Percentiles rank a stretch among this genome's conserved stretches.
Conservation (phyloP, 805 yeast species). For the Schwanniomyces pseudopolymorphus region DNA sequence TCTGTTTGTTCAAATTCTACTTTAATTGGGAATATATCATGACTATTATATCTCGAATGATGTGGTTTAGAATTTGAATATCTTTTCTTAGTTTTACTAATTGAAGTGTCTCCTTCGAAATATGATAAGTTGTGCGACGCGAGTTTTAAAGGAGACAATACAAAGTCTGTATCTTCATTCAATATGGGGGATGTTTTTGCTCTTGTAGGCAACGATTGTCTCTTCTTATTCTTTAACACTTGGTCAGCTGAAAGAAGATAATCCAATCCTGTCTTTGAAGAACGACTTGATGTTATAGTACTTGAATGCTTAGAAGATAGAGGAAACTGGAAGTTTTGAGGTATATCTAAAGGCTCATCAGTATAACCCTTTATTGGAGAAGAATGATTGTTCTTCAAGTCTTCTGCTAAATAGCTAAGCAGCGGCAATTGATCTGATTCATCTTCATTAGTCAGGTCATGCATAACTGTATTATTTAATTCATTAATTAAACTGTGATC, state of each 20-base stretch:
- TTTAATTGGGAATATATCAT: constrained; percentile 41
- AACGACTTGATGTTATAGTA: constrained; percentile 3
- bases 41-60: constrained; percentile 42
- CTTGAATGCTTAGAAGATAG: not conserved
- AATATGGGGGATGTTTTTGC: constrained; percentile 19
- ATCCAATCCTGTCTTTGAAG: not conserved
- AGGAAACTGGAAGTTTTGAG: constrained; percentile 28
- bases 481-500: constrained; percentile 2
- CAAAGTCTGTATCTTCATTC: constrained; percentile 31
- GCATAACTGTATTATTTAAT: constrained; percentile 13
- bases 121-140: constrained; percentile 21
- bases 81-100: constrained; percentile 16
- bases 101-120: constrained; percentile 16
- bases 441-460: constrained; percentile 18
- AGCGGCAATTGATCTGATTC: constrained; percentile 12
- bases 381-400: constrained; percentile 21
- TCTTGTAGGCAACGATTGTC: constrained; percentile 37
- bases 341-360: constrained; percentile 20
- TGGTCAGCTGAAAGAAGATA: constrained; percentile 38
- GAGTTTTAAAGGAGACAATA: constrained; percentile 42
- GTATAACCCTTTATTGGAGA: constrained; percentile 22
- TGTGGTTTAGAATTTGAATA: constrained; percentile 29
- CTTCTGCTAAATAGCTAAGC: constrained; percentile 22
- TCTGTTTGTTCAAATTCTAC: constrained; percentile 40
- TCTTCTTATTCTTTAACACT: constrained; percentile 19